Evolutionary conservation across 805 yeast genomes (phyloP).

Genomic region (Yarrowia sp.): DNA sequence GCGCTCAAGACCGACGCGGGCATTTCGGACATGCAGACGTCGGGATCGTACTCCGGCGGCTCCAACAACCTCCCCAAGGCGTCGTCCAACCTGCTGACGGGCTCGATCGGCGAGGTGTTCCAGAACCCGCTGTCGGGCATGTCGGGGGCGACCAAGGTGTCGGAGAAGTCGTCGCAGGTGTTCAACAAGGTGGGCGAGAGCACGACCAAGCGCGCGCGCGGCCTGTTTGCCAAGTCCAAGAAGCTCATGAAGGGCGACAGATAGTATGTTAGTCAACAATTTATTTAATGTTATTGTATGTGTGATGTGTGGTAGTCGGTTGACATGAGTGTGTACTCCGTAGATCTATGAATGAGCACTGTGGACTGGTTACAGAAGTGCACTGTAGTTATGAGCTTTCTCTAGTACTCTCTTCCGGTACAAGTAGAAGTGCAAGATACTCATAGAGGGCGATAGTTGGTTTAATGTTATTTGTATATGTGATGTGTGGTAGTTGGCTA

Average conservation of each 20-base stretch:
- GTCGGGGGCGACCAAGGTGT: conserved; percentile 23
- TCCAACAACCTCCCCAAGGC: conserved; percentile 30
- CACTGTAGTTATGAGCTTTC: no score
- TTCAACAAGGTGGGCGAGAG: conserved; percentile 39
- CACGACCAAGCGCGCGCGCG: conserved; percentile 37
- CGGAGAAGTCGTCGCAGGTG: conserved; percentile 28
- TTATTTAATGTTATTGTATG: not conserved
- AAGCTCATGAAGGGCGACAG: conserved; percentile 31
- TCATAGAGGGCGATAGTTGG: no score
- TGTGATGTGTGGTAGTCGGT: no score
- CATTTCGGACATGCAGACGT: conserved; percentile 29
- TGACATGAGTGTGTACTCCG: no score
- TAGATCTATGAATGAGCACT: no score
- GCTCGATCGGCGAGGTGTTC: conserved; percentile 21
- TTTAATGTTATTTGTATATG: no score
- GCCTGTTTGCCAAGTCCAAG: conserved; percentile 39
- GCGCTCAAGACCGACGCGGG: conserved; percentile 16
- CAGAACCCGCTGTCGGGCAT: conserved; percentile 31
- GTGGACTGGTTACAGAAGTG: no score
- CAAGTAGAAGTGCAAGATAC: no score
- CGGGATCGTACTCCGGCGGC: conserved; percentile 29
- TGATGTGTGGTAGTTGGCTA: no score
- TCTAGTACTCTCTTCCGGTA: no score
- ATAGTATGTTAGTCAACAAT: not conserved
- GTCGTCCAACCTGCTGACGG: not conserved